Conservation (phyloP, 805 yeast species). For the Monosporozyma unispora region DNA sequence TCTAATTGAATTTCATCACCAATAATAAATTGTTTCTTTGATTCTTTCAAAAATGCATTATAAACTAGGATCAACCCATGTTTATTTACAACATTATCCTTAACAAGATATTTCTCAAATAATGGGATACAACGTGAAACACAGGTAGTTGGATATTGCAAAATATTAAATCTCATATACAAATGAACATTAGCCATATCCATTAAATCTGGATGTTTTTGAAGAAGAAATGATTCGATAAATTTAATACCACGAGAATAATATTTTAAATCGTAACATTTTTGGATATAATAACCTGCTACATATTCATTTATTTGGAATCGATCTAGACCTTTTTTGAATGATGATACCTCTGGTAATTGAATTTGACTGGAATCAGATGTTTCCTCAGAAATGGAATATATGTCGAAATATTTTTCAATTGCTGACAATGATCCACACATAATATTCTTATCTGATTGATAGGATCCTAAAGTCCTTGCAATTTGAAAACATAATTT, state of each 20-base stretch:
- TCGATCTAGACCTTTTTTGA: constrained; percentile 11
- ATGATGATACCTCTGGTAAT: constrained; percentile 10
- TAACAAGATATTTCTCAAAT: constrained; percentile 8
- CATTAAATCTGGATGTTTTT: constrained; percentile 7
- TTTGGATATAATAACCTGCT: constrained; percentile 16
- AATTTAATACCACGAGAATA: constrained; percentile 14
- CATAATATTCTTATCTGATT: constrained; percentile 3
- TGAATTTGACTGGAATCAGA: neutral
- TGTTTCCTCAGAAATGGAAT: neutral
- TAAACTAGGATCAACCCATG: constrained; percentile 18
- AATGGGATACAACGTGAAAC: constrained; percentile 12
- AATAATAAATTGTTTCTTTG: constrained; percentile 12
- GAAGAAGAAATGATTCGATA: constrained; percentile 6
- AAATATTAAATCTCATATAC: constrained; percentile 9
- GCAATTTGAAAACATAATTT: neutral
- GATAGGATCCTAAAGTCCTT: constrained; percentile 14
- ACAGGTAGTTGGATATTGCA: constrained; percentile 12
- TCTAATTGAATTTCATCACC: constrained; percentile 7
- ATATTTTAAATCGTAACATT: constrained; percentile 10
- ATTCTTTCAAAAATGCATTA: constrained; percentile 20
- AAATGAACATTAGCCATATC: constrained; percentile 17
- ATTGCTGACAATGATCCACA: constrained; percentile 8
- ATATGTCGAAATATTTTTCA: constrained; percentile 12
- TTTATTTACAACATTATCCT: constrained; percentile 7
- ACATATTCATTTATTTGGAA: constrained; percentile 12